A percentile compares a stretch with the other conserved stretches of the same genome.
These are phyloP conservation scores for Cystobasidium ongulense DNA, from an alignment of 768 basidiomycete genomes.

Conservation along the genomic window DNA sequence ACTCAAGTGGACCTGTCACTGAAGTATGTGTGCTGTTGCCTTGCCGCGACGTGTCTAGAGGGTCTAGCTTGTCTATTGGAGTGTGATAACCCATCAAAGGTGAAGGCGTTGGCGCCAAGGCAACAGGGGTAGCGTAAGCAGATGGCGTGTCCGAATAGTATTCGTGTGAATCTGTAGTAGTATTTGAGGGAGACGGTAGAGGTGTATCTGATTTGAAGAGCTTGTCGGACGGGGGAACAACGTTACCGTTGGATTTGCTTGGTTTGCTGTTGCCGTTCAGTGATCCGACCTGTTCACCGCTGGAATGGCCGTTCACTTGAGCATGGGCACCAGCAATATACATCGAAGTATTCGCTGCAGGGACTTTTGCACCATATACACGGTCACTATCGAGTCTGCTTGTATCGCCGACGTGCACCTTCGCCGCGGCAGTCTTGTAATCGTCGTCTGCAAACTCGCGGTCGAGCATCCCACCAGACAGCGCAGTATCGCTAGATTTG, in stretches of 20 bases:
- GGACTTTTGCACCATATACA: neutral
- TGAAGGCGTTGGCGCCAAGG: neutral
- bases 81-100: neutral
- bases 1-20: too few species aligned
- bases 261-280: neutral
- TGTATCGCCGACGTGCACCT: neutral
- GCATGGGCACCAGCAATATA: neutral
- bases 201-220: neutral
- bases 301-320: neutral
- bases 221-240: neutral
- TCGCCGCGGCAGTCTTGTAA: neutral
- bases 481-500: neutral
- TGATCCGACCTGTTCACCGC: neutral
- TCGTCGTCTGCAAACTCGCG: neutral
- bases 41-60: neutral
- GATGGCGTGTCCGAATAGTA: neutral
- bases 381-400: neutral
- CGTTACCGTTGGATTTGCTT: neutral
- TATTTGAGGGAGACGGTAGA: neutral
- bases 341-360: neutral
- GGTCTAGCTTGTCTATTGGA: neutral
- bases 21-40: too few species aligned
- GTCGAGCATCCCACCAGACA: neutral
- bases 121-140: neutral
- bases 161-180: neutral